Conservation (phyloP, 1,284 basidiomycete species). For the Apiotrichum porosum region DNA sequence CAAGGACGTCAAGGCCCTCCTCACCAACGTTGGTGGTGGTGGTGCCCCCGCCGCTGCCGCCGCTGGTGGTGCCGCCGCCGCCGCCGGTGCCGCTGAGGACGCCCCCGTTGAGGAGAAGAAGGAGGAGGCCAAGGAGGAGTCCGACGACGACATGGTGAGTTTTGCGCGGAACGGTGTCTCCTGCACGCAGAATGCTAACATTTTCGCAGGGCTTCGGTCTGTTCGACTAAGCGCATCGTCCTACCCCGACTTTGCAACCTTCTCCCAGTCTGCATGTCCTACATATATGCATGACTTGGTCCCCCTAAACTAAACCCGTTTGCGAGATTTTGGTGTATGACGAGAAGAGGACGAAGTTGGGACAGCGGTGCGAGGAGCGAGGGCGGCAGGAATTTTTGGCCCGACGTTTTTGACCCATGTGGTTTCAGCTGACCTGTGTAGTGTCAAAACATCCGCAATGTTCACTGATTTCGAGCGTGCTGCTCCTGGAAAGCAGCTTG, state of each 20-base stretch:
- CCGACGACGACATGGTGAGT: constrained; percentile 86
- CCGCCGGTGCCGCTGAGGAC: constrained; percentile 59
- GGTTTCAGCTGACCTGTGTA: too few species aligned
- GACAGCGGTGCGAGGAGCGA: too few species aligned
- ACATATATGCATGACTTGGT: constrained; percentile 14
- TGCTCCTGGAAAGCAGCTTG: too few species aligned
- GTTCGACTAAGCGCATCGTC: constrained; percentile 60
- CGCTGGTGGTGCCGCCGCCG: constrained; percentile 53
- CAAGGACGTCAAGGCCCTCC: constrained; percentile 92
- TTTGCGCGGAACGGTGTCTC: background rate
- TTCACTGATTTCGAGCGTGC: too few species aligned
- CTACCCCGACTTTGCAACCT: constrained; percentile 1
- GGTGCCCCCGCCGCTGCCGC: constrained; percentile 65
- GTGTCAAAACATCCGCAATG: too few species aligned
- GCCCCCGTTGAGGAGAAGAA: constrained; percentile 71
- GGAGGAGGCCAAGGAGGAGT: constrained; percentile 70
- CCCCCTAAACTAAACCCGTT: background rate
- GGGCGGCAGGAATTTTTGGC: too few species aligned
- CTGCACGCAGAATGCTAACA: too few species aligned
- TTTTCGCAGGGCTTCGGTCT: constrained; percentile 66
- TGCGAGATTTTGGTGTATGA: too few species aligned
- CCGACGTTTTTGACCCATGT: too few species aligned
- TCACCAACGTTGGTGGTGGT: constrained; percentile 85
- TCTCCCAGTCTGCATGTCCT: constrained; percentile 1
- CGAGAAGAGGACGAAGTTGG: too few species aligned